These are phyloP conservation scores for Dorcoceras hygrometricum DNA, from an alignment of 257 asterid genomes.

Conservation along the genomic window DNA sequence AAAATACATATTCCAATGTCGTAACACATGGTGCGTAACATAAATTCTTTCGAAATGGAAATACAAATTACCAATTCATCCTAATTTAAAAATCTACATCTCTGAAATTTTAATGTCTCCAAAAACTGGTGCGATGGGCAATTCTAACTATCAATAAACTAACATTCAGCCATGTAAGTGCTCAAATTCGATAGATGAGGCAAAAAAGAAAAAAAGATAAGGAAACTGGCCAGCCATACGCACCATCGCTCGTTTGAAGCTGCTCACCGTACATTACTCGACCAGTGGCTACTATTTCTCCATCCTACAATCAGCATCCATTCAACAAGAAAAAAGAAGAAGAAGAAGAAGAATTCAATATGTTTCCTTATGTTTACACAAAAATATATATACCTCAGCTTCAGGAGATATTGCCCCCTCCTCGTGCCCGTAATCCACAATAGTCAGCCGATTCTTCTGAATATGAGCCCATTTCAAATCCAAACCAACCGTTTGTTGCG, in stretches of 20 bases:
- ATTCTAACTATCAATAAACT: neutral
- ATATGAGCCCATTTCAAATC: constrained; percentile 30
- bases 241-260: constrained; percentile 59
- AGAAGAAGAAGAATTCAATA: neutral
- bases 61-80: constrained; percentile 5
- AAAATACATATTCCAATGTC: neutral
- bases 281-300: constrained; percentile 53
- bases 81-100: neutral
- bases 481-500: constrained; percentile 20
- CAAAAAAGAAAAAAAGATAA: neutral
- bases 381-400: constrained; percentile 57
- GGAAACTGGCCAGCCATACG: constrained; percentile 20
- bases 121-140: neutral
- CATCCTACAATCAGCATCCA: constrained; percentile 54
- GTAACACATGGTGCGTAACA: neutral
- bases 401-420: constrained; percentile 91
- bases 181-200: neutral
- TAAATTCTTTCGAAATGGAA: neutral
- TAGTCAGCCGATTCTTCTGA: constrained; percentile 44
- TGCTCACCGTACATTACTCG: constrained; percentile 54
- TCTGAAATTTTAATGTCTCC: neutral
- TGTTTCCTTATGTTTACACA: neutral
- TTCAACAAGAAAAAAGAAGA: neutral
- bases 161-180: constrained; percentile 12
- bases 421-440: constrained; percentile 87